These are phyloP conservation scores for Bruguiera sexangula DNA, from an alignment of 345 rosid genomes.

Conservation along the genomic window DNA sequence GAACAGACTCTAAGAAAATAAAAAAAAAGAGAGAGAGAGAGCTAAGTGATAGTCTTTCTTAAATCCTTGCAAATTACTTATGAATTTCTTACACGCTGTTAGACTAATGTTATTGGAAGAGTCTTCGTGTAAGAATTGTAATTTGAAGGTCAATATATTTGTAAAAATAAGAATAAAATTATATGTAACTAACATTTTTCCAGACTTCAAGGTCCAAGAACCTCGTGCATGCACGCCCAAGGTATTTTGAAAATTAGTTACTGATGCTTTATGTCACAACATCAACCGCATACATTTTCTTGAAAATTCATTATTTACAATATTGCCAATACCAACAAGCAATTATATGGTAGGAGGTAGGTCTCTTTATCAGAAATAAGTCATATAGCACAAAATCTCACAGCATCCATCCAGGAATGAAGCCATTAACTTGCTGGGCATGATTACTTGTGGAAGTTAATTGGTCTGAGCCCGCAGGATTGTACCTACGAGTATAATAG, in stretches of 20 bases:
- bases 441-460: constrained; percentile 48
- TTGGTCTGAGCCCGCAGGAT: constrained; percentile 66
- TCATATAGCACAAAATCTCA: constrained; percentile 27
- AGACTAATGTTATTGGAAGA: too few relatives aligned
- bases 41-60: background rate
- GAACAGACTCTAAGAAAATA: too few relatives aligned
- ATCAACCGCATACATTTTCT: constrained; percentile 11
- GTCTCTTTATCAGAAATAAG: constrained; percentile 9
- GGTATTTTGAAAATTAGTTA: too few relatives aligned
- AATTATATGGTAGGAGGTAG: background rate
- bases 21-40: too few relatives aligned
- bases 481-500: constrained; percentile 45
- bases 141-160: too few relatives aligned
- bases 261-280: background rate
- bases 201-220: too few relatives aligned
- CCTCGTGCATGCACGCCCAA: too few relatives aligned
- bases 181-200: too few relatives aligned
- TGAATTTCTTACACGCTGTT: constrained; percentile 12
- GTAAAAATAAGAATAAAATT: too few relatives aligned
- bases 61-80: constrained; percentile 10
- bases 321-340: constrained; percentile 25
- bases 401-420: constrained; percentile 99
- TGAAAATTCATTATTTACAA: constrained; percentile 31
- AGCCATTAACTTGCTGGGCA: constrained; percentile 69
- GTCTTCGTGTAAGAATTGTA: too few relatives aligned